A percentile compares a stretch with the other conserved stretches of the same genome.
Evolutionary conservation across 1,139 yeast genomes (phyloP).

Genomic region (Candida neerlandica): DNA sequence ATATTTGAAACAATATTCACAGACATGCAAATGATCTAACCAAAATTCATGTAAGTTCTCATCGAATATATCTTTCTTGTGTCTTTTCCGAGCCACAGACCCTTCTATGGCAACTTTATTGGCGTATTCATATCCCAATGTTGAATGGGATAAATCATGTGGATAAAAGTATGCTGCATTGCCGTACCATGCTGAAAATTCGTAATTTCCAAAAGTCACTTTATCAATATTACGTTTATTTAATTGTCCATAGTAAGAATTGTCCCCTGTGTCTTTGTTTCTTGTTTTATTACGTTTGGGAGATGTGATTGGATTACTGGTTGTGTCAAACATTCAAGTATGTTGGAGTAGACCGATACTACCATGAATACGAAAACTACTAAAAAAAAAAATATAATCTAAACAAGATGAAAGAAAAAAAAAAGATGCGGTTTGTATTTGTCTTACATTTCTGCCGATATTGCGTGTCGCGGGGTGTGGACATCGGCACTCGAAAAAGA

Average conservation of each 20-base stretch:
- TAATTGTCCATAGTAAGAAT: conserved; percentile 59
- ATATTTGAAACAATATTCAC: conserved; percentile 85
- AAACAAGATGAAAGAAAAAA: background rate
- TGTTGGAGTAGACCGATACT: background rate
- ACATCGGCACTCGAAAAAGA: background rate
- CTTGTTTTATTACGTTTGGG: conserved; percentile 6
- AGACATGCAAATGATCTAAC: conserved; percentile 67
- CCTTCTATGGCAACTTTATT: conserved; percentile 24
- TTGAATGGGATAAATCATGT: conserved; percentile 24
- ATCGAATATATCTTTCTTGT: conserved; percentile 11
- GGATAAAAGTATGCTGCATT: conserved; percentile 69
- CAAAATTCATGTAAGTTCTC: conserved; percentile 32
- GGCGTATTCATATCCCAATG: conserved; percentile 31
- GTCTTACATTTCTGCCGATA: background rate
- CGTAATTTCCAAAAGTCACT: conserved; percentile 65
- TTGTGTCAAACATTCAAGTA: conserved; percentile 9
- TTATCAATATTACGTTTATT: conserved; percentile 61
- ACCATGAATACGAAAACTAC: background rate
- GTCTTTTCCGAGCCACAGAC: conserved; percentile 17
- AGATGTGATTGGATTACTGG: conserved; percentile 2
- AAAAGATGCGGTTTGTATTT: background rate
- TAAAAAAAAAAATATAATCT: background rate
- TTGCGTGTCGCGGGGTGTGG: no score
- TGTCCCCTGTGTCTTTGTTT: conserved; percentile 11
- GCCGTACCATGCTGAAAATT: conserved; percentile 84